Evolutionary conservation across 2,329 filamentous ascomycete species (phyloP), one percentile per base, ranked within the genome.

Genomic region (Parasarocladium wereldwijsianum): DNA sequence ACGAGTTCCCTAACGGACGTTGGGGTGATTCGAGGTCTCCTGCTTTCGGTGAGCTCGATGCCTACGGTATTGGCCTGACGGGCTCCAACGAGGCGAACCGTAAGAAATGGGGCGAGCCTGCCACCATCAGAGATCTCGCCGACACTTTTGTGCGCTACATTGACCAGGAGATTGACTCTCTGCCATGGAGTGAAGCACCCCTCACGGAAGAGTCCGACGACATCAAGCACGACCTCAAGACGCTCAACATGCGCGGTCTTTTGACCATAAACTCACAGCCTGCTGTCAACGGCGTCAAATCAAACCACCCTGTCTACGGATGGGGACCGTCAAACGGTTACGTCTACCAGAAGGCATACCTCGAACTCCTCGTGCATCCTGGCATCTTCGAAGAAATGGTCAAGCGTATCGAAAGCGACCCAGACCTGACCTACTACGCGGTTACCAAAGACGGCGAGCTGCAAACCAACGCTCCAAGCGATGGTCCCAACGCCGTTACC

Each of bases 261-360:
- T 60, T 98, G 36, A 96, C 90, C 22, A 85, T 98, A 59, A 98
- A 98, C 60, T 96, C 90, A 1, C 90, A 98, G 57, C 90, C 90
- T 21, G 83, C 90, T 19, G 82, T 98, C 29, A 79, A 94, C 44
- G 85, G 87, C 21, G 81, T 76, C 38, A 87, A 85, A 54, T 96
- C 86, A 1, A 80, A 76, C 4, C 73, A 98, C 47, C 72, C 83
- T 0, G 64, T 92, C 6, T 79, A 92, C 51, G 90, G 90, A 33
- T 98, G 90, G 90, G 90, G 90, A 9, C 90, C 90, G 4, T 68
- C 74, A 37, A 93, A 93, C 43, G 90, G 90, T 35, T 98, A 93
- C 47, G 90, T 96, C 32, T 98, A 96, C 55, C 90, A 98, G 51
- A 98, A 98, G 61, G 82, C 87, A 4, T 98, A 98, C 51, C 67